Conservation (phyloP, 129 eudicot genomes). For the Gnaphalium uliginosum region DNA sequence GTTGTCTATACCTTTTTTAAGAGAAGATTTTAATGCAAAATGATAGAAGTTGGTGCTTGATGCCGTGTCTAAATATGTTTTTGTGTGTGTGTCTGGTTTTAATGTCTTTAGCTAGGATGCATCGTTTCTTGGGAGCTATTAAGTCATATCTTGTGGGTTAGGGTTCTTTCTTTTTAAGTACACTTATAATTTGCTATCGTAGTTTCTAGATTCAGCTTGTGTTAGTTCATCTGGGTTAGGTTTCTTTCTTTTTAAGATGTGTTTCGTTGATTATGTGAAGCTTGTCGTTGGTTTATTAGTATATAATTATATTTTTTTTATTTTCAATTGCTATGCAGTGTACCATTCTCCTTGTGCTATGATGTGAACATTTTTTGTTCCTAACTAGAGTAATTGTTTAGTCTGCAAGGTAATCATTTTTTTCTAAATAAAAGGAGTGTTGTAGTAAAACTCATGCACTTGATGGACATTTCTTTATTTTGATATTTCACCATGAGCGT, state of each 20-base stretch:
- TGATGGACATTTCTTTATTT: not conserved
- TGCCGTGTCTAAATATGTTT: not conserved
- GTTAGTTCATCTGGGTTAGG: not conserved
- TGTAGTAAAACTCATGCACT: conserved; percentile 2
- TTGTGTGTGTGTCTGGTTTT: not conserved
- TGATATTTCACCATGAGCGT: not conserved
- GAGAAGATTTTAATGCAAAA: no score
- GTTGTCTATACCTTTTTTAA: not conserved
- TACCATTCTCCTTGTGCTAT: not conserved
- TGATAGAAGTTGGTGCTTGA: not conserved
- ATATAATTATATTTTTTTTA: not conserved
- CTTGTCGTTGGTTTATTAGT: not conserved
- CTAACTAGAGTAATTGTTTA: not conserved
- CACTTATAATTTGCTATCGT: not conserved
- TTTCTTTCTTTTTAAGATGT: not conserved
- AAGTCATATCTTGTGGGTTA: not conserved
- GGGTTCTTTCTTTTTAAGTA: no score
- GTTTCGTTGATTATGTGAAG: not conserved
- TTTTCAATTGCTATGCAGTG: not conserved
- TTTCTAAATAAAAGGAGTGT: not conserved
- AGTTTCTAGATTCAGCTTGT: not conserved
- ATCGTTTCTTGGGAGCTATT: not conserved
- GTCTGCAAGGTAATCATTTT: not conserved
- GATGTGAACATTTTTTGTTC: not conserved
- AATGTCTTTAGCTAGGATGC: not conserved